A percentile compares a stretch with the other conserved stretches of the same genome.
Conservation (phyloP, 2,329 filamentous ascomycete species). For the Aspergillus sojae region DNA sequence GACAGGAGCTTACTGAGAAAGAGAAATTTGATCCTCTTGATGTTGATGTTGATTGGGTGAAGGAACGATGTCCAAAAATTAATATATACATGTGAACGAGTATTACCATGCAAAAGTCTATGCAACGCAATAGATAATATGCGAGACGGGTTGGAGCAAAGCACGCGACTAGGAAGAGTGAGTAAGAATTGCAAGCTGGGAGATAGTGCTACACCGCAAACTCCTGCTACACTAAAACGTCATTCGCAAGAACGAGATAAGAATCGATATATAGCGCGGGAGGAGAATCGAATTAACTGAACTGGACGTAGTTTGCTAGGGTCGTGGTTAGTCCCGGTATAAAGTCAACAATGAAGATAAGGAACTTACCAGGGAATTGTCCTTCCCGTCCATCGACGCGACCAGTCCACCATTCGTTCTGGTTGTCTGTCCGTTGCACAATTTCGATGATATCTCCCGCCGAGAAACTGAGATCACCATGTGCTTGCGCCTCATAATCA, state of each 20-base stretch:
- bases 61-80: slow-evolving; percentile 5
- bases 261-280: slow-evolving; percentile 14
- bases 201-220: slow-evolving; percentile 4
- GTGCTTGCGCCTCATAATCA: slow-evolving; percentile 93
- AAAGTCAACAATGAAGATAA: background rate
- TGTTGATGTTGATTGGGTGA: background rate
- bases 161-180: background rate
- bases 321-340: slow-evolving; percentile 13
- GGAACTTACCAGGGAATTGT: slow-evolving; percentile 84
- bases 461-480: slow-evolving; percentile 88
- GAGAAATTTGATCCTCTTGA: background rate
- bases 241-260: slow-evolving; percentile 11
- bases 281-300: slow-evolving; percentile 28
- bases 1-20: background rate
- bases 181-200: background rate
- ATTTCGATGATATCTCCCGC: slow-evolving; percentile 92
- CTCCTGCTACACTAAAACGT: slow-evolving; percentile 11
- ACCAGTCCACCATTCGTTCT: slow-evolving; percentile 97
- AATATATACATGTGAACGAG: slow-evolving; percentile 5
- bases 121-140: background rate
- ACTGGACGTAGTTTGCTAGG: slow-evolving; percentile 42
- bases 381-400: slow-evolving; percentile 77
- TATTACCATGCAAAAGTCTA: slow-evolving; percentile 1
- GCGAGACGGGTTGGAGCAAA: background rate
- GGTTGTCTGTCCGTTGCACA: slow-evolving; percentile 76